Evolutionary conservation across 2,329 filamentous ascomycete genomes (phyloP).

Genomic region (Sporothrix brasiliensis): DNA sequence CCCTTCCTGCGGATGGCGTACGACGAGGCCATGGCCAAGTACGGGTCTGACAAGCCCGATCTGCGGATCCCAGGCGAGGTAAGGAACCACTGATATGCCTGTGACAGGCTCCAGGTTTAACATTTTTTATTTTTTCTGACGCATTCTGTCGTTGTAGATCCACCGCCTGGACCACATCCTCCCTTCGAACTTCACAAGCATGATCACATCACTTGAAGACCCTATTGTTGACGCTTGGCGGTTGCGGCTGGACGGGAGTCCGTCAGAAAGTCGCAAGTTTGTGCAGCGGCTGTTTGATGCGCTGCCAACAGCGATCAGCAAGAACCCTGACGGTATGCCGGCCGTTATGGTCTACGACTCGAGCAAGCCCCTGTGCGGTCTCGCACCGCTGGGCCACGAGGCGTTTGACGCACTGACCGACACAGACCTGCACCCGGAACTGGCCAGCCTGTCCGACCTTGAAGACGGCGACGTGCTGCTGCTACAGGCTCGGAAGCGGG

Average conservation of each 20-base stretch:
- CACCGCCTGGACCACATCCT: constrained; percentile 65
- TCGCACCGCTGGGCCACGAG: constrained; percentile 77
- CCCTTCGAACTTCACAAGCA: constrained; percentile 66
- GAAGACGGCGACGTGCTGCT: constrained; percentile 78
- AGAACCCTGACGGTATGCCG: constrained; percentile 76
- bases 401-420: constrained; percentile 57
- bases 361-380: constrained; percentile 71
- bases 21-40: constrained; percentile 72
- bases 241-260: constrained; percentile 59
- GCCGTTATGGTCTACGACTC: constrained; percentile 77
- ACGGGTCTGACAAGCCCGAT: constrained; percentile 93
- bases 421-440: constrained; percentile 37
- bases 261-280: constrained; percentile 61
- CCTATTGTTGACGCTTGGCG: constrained; percentile 77
- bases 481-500: constrained; percentile 73
- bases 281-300: constrained; percentile 66
- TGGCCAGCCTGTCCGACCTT: constrained; percentile 46
- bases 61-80: constrained; percentile 68
- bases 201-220: constrained; percentile 69
- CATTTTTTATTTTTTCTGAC: neutral
- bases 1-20: constrained; percentile 69
- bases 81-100: constrained; percentile 35
- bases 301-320: constrained; percentile 61
- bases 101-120: too few species aligned
- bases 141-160: constrained; percentile 53